phyloP scores from a whole-genome alignment of 805 yeast species.

The Lachancea dasiensis region DNA sequence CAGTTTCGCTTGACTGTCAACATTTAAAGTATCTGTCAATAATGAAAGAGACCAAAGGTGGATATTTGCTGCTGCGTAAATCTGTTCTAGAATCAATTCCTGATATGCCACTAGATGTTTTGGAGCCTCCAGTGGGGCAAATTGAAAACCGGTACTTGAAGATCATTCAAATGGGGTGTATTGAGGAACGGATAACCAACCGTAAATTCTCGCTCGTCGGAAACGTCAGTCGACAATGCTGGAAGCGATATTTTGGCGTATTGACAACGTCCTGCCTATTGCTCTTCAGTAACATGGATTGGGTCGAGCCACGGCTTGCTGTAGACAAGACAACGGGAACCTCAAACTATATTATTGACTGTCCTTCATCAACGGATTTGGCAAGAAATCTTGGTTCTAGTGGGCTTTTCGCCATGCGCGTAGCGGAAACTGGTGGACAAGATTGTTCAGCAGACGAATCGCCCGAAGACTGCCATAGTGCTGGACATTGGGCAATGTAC shows the following conservation, averaged over 20 bases:
- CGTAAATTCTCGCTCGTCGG: slow-evolving; percentile 32
- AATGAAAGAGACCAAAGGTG: slow-evolving; percentile 29
- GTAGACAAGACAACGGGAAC: slow-evolving; percentile 18
- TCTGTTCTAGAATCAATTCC: slow-evolving; percentile 23
- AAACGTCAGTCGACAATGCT: slow-evolving; percentile 23
- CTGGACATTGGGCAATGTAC: slow-evolving; percentile 25
- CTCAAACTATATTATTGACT: slow-evolving; percentile 32
- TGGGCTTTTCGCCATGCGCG: slow-evolving; percentile 19
- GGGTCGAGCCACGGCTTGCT: slow-evolving; percentile 26
- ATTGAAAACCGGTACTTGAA: slow-evolving; percentile 18
- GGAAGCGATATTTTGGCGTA: slow-evolving; percentile 44
- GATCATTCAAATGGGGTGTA: slow-evolving; percentile 31
- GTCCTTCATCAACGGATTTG: slow-evolving; percentile 16
- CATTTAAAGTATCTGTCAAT: slow-evolving; percentile 12
- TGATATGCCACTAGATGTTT: too few relatives aligned
- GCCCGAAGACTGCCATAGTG: too few relatives aligned
- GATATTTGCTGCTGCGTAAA: slow-evolving; percentile 30
- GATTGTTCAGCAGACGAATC: too few relatives aligned
- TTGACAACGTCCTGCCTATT: slow-evolving; percentile 46
- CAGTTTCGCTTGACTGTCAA: too few relatives aligned
- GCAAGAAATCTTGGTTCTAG: slow-evolving; percentile 14
- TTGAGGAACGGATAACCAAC: slow-evolving; percentile 34
- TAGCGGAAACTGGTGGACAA: neutral
- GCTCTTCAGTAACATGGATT: slow-evolving; percentile 38
- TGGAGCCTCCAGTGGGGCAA: slow-evolving; percentile 7